Evolutionary conservation across 2,329 filamentous ascomycete species (phyloP), one percentile per base, ranked within the genome.

Genomic region (Fusarium annulatum): DNA sequence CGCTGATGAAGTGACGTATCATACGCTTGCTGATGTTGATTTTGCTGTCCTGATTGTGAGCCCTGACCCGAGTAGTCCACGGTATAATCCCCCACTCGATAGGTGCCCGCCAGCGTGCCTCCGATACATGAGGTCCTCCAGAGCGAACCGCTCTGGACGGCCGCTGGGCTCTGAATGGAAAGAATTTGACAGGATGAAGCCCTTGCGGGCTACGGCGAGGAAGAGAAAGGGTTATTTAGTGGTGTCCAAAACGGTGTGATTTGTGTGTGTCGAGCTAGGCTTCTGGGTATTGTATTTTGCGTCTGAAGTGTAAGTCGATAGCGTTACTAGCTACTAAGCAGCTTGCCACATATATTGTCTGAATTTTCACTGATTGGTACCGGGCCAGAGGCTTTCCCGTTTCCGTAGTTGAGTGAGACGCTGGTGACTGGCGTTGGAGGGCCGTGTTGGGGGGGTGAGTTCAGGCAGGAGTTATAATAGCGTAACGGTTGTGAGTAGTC

Each of bases 101-200:
- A 94, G 84, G 91, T 90, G 88, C 89, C 88, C 88, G 90, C 90
- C 89, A 93, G 89, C 86, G 89, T 92, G 88, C 85, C 89, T 87
- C 86, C 88, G 84, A 89, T 88, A 84, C 90, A 92, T 92, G 88
- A 90, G 89, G 90, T 88, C 90, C 90, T 90, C 91, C 91, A 93
- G 91, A 93, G 90, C 91, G 88, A 88, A 85, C 86, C 90, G 90
- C 91, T 89, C 91, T 91, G 89, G 90, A 91, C 90, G 90, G 88
- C 87, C 88, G 88, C 89, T 86, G 88, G 86, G 84, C 83, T 87
- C 85, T 88, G 88, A 80, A 89, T 86, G 81, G 88, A 87, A 84
- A 89, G 84, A 87, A 88, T 89, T 86, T 85, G 86, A 81, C 83
- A 80, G 79, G 82, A 81, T 78, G 83, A 83, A 83, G 86, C 87